Evolutionary conservation across 768 basidiomycete genomes (phyloP).

Genomic region (Xanthoconium stramineum): DNA sequence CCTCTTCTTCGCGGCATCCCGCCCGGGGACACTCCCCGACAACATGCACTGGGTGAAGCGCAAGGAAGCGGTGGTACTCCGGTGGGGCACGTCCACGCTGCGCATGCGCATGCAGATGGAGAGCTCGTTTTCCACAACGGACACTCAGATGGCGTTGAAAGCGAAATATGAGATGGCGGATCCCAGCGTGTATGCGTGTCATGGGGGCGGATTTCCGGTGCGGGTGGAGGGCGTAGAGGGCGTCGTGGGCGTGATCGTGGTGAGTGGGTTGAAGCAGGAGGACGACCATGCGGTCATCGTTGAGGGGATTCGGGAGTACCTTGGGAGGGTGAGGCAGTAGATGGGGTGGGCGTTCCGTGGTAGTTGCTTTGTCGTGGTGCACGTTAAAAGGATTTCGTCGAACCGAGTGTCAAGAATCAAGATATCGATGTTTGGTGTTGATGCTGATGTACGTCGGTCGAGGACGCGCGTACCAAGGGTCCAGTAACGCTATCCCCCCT

Average conservation of each 20-base stretch:
- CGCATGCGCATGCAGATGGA: conserved; percentile 19
- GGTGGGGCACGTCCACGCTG: conserved; percentile 31
- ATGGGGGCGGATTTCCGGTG: conserved; percentile 35
- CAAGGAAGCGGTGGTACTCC: conserved; percentile 30
- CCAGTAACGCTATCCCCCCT: too few species aligned
- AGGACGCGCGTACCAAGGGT: too few species aligned
- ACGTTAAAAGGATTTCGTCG: too few species aligned
- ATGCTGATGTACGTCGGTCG: too few species aligned
- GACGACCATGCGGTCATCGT: conserved; percentile 32
- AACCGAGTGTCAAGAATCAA: too few species aligned
- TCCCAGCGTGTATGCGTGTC: conserved; percentile 28
- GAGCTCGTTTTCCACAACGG: fast-evolving
- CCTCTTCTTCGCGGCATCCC: conserved; percentile 30
- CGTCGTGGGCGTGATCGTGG: conserved; percentile 34
- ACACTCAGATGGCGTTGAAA: conserved; percentile 1
- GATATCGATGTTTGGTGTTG: too few species aligned
- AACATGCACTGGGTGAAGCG: conserved; percentile 35
- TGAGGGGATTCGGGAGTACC: conserved; percentile 27
- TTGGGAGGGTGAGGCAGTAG: not conserved
- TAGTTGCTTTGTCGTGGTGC: too few species aligned
- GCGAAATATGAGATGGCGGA: conserved; percentile 25
- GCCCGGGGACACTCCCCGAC: conserved; percentile 29
- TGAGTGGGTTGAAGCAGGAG: conserved; percentile 31
- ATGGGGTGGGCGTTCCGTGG: too few species aligned
- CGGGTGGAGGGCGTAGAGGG: conserved; percentile 34